Evolutionary conservation across 2,329 filamentous ascomycete genomes (phyloP).

Genomic region (Bipolaris oryzae): DNA sequence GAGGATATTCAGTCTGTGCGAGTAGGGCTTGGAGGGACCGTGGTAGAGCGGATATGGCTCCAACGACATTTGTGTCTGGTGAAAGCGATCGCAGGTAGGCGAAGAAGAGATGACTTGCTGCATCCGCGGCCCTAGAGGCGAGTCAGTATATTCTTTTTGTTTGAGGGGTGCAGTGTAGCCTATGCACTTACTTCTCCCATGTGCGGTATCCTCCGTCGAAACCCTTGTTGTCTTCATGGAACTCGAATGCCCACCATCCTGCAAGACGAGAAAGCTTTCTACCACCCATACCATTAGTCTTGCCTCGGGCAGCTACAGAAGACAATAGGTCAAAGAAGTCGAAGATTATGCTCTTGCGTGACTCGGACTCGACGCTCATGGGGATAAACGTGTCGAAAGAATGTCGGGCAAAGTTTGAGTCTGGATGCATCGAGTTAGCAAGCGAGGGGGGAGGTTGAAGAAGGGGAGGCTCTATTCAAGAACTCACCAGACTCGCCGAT

Average conservation of each 20-base stretch:
- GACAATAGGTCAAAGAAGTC: constrained; percentile 95
- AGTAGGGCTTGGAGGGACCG: constrained; percentile 89
- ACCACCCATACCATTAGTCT: constrained; percentile 89
- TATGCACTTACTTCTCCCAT: constrained; percentile 72
- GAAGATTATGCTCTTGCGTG: constrained; percentile 86
- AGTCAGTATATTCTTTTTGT: constrained; percentile 33
- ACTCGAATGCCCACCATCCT: constrained; percentile 98
- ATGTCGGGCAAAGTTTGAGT: constrained; percentile 88
- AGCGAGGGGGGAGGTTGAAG: neutral
- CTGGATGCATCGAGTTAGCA: constrained; percentile 55
- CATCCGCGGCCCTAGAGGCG: constrained; percentile 78
- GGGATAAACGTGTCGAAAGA: constrained; percentile 97
- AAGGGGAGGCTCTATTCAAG: neutral
- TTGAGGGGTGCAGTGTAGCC: neutral
- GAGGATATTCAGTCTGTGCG: constrained; percentile 92
- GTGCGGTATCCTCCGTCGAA: constrained; percentile 93
- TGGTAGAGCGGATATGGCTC: constrained; percentile 83
- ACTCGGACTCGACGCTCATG: constrained; percentile 85
- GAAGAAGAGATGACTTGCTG: constrained; percentile 96
- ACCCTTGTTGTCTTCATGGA: constrained; percentile 81
- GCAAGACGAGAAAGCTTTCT: constrained; percentile 93
- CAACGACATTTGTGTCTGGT: constrained; percentile 73
- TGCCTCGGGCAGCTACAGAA: constrained; percentile 89
- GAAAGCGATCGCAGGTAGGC: constrained; percentile 90
- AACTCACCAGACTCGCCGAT: constrained; percentile 84